Base-by-base conservation (phyloP, 768 basidiomycete species). In the Suillus placidus region DNA sequence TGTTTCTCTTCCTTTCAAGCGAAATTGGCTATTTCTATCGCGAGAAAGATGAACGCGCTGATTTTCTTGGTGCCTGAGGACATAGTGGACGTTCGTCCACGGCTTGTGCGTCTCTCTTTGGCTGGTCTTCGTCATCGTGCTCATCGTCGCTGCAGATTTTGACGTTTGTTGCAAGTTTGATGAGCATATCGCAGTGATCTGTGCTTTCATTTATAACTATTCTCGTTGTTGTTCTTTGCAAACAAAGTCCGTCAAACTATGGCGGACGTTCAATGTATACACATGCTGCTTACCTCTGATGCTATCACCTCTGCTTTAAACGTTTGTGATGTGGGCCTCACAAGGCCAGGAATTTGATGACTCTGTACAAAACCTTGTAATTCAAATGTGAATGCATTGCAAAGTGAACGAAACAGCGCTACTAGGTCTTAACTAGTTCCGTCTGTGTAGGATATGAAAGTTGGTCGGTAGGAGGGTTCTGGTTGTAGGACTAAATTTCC, bases 61-160 rank as follows among this genome's bases (percentile, higher is more conserved):
- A 98, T 98, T 72, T 98, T 98, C 85, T 80, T 99, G 65, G 97
- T 98, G 0, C 95, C 97, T 0, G 97, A 99, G 74, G 95, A 95
- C 78, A 95, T 98, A 71, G 95, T 99, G 42, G 96, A 98, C 76
- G 86, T 98, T 66, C 89, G 97, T 51, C 88, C 95, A 38, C 88
- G 94, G 65, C 83, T 97, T 76, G 95, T 97, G 75, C 47, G 92
- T 83, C 23, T 37, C 42, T 35, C 64, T 32, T 34, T 60, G 66
- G 1, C 45, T 37, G 45, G 10, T n/a, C n/a, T 42, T 45, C 52
- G 49, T 18, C 30, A 20, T 47, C 14, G 23, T 20, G 32, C 14
- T 37, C 34, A 34, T 61, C n/a, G 5, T 45, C 47, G 23, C 34
- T 57, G 51, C 70, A 95, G 94, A 94, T 98, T 72, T 82, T 98